Evolutionary conservation across 352 stramenopile genomes (phyloP), one percentile per base, ranked within the genome.

Genomic region (Phytophthora rubi): DNA sequence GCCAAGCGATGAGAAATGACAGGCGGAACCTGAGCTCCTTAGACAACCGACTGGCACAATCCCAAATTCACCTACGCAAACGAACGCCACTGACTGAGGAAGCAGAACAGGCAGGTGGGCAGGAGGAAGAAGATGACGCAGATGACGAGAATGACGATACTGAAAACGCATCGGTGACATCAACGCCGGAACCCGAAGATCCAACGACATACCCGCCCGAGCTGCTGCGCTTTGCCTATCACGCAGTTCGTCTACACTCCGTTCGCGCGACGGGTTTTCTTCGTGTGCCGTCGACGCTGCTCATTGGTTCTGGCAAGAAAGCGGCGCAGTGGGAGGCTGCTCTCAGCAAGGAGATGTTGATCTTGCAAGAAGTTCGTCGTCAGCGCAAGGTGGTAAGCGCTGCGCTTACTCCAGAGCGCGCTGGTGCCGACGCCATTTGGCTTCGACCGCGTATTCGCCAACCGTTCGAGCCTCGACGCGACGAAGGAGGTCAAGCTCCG

Each of bases 231-330:
- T 82, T 80, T 26, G 81, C 81, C 2, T 91, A 92, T 45, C 84
- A 83, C 12, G 74, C 77, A 3, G 65, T 83, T 51, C 75, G 83
- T 18, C 54, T 92, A 12, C 76, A 91, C 39, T 75, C 69, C 1
- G 80, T 94, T 59, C 85, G 85, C 10, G 76, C 80, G 1, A 86
- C 81, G 3, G 90, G 86, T 48, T 94, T 92, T 32, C 70, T 89
- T 8, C 77, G 85, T 4, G 57, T 94, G 1, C 80, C 86, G 1
- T 69, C 77, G 13, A 75, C 59, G 12, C 65, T 82, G 8, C 63
- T 87, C 2, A 70, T 71, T 26, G 73, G 73, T 4, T 13, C 60
- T 1, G 73, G 57, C 0, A 65, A 64, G 12, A 64, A 60, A 28
- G 64, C 73, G 39, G 53, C 73, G 16, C 70, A 77, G 39, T 81